Percentiles rank a stretch among this genome's conserved stretches.
phyloP scores from a whole-genome alignment of 2,329 filamentous ascomycete species.

The Iodosphaeria phyllophila region DNA sequence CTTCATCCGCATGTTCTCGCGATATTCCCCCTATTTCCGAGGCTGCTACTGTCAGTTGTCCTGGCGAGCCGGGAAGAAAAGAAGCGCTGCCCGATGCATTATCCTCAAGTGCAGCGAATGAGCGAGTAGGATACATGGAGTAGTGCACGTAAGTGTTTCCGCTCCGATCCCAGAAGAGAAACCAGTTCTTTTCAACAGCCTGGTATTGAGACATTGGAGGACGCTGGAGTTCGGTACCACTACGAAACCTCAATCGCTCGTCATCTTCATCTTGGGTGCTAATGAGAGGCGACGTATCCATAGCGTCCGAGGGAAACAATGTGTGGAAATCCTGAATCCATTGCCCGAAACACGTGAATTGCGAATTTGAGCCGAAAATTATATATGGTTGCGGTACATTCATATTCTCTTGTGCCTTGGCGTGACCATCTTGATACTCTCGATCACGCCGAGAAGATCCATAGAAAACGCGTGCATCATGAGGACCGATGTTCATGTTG shows the following conservation, averaged over 20 bases:
- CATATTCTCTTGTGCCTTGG: no score
- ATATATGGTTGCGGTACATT: conserved; percentile 26
- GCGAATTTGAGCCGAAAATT: conserved; percentile 36
- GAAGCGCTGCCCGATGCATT: no score
- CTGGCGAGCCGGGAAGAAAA: conserved; percentile 28
- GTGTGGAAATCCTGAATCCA: conserved; percentile 34
- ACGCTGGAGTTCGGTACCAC: conserved; percentile 30
- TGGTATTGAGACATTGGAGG: conserved; percentile 21
- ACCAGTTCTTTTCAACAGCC: conserved; percentile 41
- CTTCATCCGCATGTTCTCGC: conserved; percentile 14
- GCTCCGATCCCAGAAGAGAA: conserved; percentile 35
- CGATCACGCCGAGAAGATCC: no score
- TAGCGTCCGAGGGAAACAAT: conserved; percentile 23
- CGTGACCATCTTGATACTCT: no score
- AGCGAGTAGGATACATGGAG: conserved; percentile 28
- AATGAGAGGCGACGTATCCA: conserved; percentile 4
- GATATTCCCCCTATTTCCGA: no score
- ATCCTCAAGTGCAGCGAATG: conserved; percentile 23
- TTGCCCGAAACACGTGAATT: conserved; percentile 34
- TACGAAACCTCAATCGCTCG: conserved; percentile 16
- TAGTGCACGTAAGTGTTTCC: conserved; percentile 31
- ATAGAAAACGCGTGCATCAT: conserved; percentile 38
- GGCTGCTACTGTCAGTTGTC: conserved; percentile 5
- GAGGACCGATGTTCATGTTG: conserved; percentile 28
- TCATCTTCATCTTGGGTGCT: no score